phyloP scores from a whole-genome alignment of 805 yeast species.

The Candida ascalaphidarum region DNA sequence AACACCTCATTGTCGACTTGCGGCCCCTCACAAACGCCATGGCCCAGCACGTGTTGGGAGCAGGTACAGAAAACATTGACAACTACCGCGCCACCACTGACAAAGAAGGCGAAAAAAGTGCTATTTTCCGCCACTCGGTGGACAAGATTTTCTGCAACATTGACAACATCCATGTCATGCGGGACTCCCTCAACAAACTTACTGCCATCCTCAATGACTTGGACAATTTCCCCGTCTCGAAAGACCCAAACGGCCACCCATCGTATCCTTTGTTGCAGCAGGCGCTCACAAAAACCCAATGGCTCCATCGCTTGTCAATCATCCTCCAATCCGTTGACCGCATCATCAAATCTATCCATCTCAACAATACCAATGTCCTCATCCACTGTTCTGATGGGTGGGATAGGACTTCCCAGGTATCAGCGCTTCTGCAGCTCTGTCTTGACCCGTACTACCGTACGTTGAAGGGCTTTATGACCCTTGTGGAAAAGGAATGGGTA shows the following conservation, averaged over 20 bases:
- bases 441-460: conserved; percentile 89
- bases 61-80: conserved; percentile 94
- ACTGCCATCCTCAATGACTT: conserved; percentile 57
- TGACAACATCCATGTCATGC: conserved; percentile 92
- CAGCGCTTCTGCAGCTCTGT: conserved; percentile 77
- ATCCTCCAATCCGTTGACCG: conserved; percentile 70
- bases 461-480: conserved; percentile 72
- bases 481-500: conserved; percentile 92
- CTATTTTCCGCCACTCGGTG: conserved; percentile 13
- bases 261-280: conserved; percentile 31
- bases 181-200: conserved; percentile 68
- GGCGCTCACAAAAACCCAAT: conserved; percentile 55
- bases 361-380: conserved; percentile 73
- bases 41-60: conserved; percentile 95
- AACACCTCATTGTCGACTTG: conserved; percentile 76
- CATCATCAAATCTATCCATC: conserved; percentile 72
- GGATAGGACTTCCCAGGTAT: conserved; percentile 92
- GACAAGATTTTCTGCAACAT: conserved; percentile 80
- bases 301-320: conserved; percentile 68
- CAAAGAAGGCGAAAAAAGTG: too few species aligned
- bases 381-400: conserved; percentile 98
- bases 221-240: conserved; percentile 42
- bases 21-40: conserved; percentile 91
- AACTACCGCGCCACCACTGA: conserved; percentile 44
- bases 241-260: conserved; percentile 6